Conservation (phyloP, 306 rosid genomes). For the Lagenaria siceraria region DNA sequence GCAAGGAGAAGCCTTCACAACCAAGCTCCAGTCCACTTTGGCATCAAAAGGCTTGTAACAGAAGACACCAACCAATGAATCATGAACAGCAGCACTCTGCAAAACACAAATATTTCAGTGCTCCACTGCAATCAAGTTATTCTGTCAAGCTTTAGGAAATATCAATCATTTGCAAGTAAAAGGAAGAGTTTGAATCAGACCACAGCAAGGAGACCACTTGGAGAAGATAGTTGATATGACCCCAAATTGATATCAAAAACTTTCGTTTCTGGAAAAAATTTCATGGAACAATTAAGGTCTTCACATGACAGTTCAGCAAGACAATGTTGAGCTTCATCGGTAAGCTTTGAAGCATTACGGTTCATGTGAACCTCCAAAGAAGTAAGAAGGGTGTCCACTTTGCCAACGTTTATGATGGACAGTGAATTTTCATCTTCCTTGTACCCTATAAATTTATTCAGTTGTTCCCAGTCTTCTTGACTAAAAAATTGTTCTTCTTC, state of each 20-base stretch:
- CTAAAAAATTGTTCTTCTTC: conserved; percentile 63
- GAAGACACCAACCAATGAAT: conserved; percentile 71
- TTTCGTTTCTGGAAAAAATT: conserved; percentile 84
- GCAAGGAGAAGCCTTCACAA: conserved; percentile 94
- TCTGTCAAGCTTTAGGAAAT: background rate
- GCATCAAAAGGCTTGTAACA: conserved; percentile 66
- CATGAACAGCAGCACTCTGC: conserved; percentile 76
- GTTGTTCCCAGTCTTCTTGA: conserved; percentile 79
- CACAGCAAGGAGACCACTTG: conserved; percentile 89
- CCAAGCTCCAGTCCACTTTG: conserved; percentile 93
- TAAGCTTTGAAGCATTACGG: conserved; percentile 86
- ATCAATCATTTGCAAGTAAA: background rate
- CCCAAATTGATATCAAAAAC: conserved; percentile 73
- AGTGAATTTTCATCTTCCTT: conserved; percentile 63
- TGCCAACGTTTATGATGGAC: conserved; percentile 26
- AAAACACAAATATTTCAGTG: background rate
- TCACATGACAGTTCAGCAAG: conserved; percentile 92
- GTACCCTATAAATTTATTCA: conserved; percentile 87
- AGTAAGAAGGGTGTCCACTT: conserved; percentile 66
- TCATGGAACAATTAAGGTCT: conserved; percentile 61
- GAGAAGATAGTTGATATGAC: conserved; percentile 75
- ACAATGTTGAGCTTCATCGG: conserved; percentile 53
- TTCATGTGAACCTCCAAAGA: conserved; percentile 68
- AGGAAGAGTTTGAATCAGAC: conserved; percentile 26
- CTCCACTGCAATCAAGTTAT: background rate